Percentiles rank a stretch among this genome's conserved stretches.
Evolutionary conservation across 2,329 filamentous ascomycete species (phyloP).

Genomic region (Hypoxylon sp.): DNA sequence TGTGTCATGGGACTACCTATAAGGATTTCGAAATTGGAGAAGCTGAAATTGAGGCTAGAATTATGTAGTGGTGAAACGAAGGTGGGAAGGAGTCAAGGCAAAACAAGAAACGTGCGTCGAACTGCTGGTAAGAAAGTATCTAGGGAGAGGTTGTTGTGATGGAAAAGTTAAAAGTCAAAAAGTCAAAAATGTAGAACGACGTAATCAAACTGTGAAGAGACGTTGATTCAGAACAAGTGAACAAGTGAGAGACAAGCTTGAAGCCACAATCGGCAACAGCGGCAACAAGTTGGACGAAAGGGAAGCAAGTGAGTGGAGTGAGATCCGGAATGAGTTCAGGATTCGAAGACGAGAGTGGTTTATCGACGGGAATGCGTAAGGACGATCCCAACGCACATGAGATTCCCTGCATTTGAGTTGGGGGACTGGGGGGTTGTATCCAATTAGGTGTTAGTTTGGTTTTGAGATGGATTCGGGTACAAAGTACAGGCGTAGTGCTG

Average conservation of each 20-base stretch:
- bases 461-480: background rate
- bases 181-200: slow-evolving; percentile 15
- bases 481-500: background rate
- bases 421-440: slow-evolving; percentile 1
- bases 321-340: slow-evolving; percentile 30
- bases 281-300: slow-evolving; percentile 25
- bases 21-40: slow-evolving; percentile 10
- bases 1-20: slow-evolving; percentile 8
- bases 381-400: slow-evolving; percentile 36
- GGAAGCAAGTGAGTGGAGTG: slow-evolving; percentile 30
- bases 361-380: slow-evolving; percentile 26
- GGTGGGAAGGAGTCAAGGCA: slow-evolving; percentile 25
- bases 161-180: slow-evolving; percentile 6
- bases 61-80: slow-evolving; percentile 23
- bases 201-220: slow-evolving; percentile 20
- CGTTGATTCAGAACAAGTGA: slow-evolving; percentile 21
- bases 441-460: slow-evolving; percentile 15
- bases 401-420: slow-evolving; percentile 12
- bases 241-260: slow-evolving; percentile 19
- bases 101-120: slow-evolving; percentile 25
- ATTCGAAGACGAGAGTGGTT: slow-evolving; percentile 30
- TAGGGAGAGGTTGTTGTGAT: slow-evolving; percentile 14
- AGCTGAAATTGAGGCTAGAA: slow-evolving; percentile 13
- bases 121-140: slow-evolving; percentile 12
- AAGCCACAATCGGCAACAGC: slow-evolving; percentile 23